Base-by-base conservation (phyloP, 164 flowering plant species). In the Vitis rupestris region DNA sequence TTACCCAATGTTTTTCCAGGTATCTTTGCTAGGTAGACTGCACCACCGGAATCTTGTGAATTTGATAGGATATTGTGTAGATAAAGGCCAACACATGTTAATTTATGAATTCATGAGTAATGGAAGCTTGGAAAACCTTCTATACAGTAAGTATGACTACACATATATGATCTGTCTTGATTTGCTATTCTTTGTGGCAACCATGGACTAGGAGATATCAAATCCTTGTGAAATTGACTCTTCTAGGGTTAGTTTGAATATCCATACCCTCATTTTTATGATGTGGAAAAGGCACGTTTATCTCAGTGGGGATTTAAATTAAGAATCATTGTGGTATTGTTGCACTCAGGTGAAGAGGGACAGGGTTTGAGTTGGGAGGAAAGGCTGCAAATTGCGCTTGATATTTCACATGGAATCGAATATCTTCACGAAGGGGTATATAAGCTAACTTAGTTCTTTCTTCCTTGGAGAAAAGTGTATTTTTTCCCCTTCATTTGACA, bases 351-450 rank as follows among this genome's bases (percentile, higher is more conserved):
- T 76, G 89, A 83, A 74, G 85, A 80, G 63, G 73, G 74, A 66
- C 77, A 64, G 37, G 68, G 68, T 31, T 77, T 96, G 83, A 89
- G 80, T 77, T 96, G 99, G 99, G 95, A 92, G 44, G 90, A 90
- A 71, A 80, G 99, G 76, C 88, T 96, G 68, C 92, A 92, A 78
- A 81, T 93, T 70, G 97, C 97, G 65, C 90, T 90, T 12, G 99
- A 96, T 75, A 79, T 96, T 64, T 86, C 99, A 50, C 99, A 93
- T 80, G 99, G 98, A 68, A 88, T 96, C 65, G 95, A 92, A 60
- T 96, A 96, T 82, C 98, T 96, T 81, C 99, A 96, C 76, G 99
- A 96, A 83, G 99, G 99, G 90, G 98, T 93, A 87, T 31, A 83
- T 67, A 60, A 12, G 17, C 11, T 29, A 3, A 48, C 14, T 11